phyloP scores from a whole-genome alignment of 23 red algal genomes.

The Gracilaria gracilis region DNA sequence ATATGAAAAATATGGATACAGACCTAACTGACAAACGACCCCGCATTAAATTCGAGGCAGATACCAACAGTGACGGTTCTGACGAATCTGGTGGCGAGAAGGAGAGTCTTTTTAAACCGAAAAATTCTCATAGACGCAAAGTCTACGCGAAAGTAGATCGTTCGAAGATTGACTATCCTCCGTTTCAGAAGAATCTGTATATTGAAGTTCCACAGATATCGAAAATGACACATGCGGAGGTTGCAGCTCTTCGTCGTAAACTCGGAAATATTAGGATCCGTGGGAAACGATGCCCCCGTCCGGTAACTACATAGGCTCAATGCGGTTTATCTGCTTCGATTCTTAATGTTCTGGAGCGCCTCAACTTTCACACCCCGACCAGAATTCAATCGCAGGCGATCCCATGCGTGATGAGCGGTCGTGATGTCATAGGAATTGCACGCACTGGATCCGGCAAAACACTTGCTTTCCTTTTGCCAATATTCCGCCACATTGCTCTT shows the following conservation, averaged over 20 bases:
- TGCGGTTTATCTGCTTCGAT: slow-evolving; percentile 77
- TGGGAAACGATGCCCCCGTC: slow-evolving; percentile 78
- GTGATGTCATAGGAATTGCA: slow-evolving; percentile 91
- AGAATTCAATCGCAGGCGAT: slow-evolving; percentile 91
- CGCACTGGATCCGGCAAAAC: slow-evolving; percentile 98
- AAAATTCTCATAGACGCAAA: slow-evolving; percentile 43
- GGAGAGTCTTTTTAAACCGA: background rate
- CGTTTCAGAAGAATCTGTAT: slow-evolving; percentile 91
- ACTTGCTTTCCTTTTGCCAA: slow-evolving; percentile 90
- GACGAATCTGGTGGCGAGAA: background rate
- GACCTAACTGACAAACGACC: background rate
- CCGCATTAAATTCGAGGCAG: background rate
- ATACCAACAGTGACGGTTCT: background rate
- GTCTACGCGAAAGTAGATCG: slow-evolving; percentile 87
- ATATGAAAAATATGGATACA: slow-evolving; percentile 23
- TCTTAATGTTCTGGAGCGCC: slow-evolving; percentile 72
- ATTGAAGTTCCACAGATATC: slow-evolving; percentile 72
- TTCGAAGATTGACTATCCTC: slow-evolving; percentile 70
- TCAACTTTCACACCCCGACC: slow-evolving; percentile 75
- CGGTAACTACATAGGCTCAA: slow-evolving; percentile 79
- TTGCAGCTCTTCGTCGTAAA: slow-evolving; percentile 57
- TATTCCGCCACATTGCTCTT: slow-evolving; percentile 84
- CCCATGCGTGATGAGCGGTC: slow-evolving; percentile 89
- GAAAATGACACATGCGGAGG: slow-evolving; percentile 52
- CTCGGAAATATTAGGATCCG: slow-evolving; percentile 83